Percentiles rank a stretch among this genome's conserved stretches.
Evolutionary conservation across 2,329 filamentous ascomycete species (phyloP).

Genomic region (Calonectria ilicicola): DNA sequence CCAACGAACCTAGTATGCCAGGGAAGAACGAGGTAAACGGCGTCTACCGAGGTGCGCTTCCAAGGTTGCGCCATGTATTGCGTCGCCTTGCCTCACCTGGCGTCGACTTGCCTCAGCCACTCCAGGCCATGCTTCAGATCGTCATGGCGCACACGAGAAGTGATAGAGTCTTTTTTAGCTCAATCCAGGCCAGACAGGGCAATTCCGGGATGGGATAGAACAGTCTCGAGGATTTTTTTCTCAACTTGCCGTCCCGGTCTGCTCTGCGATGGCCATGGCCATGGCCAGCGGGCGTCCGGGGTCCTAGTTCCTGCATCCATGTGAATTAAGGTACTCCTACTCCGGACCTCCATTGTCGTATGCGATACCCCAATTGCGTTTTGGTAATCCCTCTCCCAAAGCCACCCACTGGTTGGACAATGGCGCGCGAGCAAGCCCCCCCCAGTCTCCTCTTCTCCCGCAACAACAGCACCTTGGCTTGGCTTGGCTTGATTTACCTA

Average conservation of each 20-base stretch:
- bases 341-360: slow-evolving; percentile 18
- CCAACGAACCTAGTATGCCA: slow-evolving; percentile 11
- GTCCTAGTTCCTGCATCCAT: slow-evolving; percentile 44
- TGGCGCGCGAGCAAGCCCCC: slow-evolving; percentile 24
- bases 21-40: slow-evolving; percentile 14
- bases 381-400: slow-evolving; percentile 25
- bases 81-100: not conserved
- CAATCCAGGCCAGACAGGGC: not conserved
- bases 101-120: not conserved
- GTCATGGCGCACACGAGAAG: not conserved
- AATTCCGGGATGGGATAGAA: slow-evolving; percentile 4
- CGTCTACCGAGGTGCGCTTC: slow-evolving; percentile 9
- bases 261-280: not conserved
- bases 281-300: slow-evolving; percentile 1
- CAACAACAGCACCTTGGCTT: slow-evolving; percentile 18
- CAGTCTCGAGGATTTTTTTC: not conserved
- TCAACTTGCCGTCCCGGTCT: not conserved
- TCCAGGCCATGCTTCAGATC: not conserved
- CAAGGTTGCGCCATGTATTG: slow-evolving; percentile 8
- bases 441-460: slow-evolving; percentile 39
- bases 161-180: slow-evolving; percentile 2
- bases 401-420: slow-evolving; percentile 44
- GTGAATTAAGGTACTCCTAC: slow-evolving; percentile 26
- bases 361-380: slow-evolving; percentile 39
- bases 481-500: slow-evolving; percentile 6